A percentile compares a stretch with the other conserved stretches of the same genome.
Evolutionary conservation across 2,329 filamentous ascomycete genomes (phyloP).

Genomic region (Didymosphaeria variabile): DNA sequence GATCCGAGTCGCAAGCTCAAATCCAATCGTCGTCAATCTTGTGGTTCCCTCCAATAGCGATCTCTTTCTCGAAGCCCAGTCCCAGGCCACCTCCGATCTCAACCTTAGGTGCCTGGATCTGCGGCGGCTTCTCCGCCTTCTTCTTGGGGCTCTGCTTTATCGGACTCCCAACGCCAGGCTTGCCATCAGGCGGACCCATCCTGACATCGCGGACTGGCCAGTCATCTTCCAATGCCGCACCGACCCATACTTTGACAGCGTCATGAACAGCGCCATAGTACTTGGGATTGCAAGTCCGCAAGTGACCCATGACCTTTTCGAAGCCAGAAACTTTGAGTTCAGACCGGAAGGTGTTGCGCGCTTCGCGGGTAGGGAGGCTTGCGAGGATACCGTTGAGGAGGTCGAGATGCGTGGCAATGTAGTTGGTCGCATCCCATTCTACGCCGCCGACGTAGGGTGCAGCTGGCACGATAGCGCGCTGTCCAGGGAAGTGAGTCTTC

Average conservation of each 20-base stretch:
- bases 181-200: constrained; percentile 65
- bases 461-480: constrained; percentile 88
- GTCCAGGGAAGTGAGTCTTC: constrained; percentile 80
- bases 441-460: constrained; percentile 96
- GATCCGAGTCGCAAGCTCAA: constrained; percentile 23
- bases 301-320: constrained; percentile 84
- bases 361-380: constrained; percentile 72
- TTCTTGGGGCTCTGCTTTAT: constrained; percentile 54
- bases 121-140: constrained; percentile 47
- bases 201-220: constrained; percentile 87
- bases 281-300: constrained; percentile 96
- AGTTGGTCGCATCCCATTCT: constrained; percentile 98
- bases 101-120: constrained; percentile 50
- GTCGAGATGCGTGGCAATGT: constrained; percentile 90
- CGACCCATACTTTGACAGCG: constrained; percentile 87
- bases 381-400: constrained; percentile 91
- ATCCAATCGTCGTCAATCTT: constrained; percentile 46
- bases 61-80: constrained; percentile 43
- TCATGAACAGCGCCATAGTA: constrained; percentile 95
- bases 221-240: constrained; percentile 83
- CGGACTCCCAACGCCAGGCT: constrained; percentile 37
- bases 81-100: constrained; percentile 42
- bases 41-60: constrained; percentile 28
- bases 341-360: constrained; percentile 80
- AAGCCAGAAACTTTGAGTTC: constrained; percentile 85